Evolutionary conservation across 2,329 filamentous ascomycete genomes (phyloP).

Genomic region (Pseudogymnoascus sp.): DNA sequence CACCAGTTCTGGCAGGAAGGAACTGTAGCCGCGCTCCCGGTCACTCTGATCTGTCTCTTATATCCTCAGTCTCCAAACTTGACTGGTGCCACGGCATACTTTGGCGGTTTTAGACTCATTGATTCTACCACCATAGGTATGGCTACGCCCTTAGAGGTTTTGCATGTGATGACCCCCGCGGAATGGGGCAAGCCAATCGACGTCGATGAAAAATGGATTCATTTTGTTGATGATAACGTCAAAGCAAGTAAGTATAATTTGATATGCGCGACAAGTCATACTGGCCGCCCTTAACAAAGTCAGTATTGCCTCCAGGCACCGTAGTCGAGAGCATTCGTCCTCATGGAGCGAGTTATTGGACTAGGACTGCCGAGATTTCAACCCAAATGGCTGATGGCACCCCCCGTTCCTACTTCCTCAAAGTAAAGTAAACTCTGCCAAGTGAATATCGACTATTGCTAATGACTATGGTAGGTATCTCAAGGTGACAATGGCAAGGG

Average conservation of each 20-base stretch:
- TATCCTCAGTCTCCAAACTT: not conserved
- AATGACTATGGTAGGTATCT: not conserved
- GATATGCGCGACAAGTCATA: not conserved
- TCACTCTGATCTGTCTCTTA: not conserved
- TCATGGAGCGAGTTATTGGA: not conserved
- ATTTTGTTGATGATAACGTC: not conserved
- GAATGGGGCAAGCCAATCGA: not conserved
- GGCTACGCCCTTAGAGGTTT: not conserved
- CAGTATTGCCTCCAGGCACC: not conserved
- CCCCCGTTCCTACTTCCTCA: conserved; percentile 9
- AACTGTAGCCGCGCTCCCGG: not conserved
- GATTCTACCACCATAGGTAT: not conserved
- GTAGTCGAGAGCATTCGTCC: not conserved
- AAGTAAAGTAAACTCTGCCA: not conserved
- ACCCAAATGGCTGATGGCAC: not conserved
- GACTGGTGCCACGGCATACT: not conserved
- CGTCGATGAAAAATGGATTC: not conserved
- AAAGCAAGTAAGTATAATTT: not conserved
- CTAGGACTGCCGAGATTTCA: not conserved
- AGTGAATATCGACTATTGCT: not conserved
- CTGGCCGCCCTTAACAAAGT: not conserved
- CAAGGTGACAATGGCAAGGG: not conserved
- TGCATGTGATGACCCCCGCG: not conserved
- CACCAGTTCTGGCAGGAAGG: not conserved
- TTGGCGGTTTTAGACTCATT: not conserved